These are phyloP conservation scores for Lodderomyces orthopsilosis DNA, from an alignment of 1,139 yeast genomes.

Conservation along the genomic window DNA sequence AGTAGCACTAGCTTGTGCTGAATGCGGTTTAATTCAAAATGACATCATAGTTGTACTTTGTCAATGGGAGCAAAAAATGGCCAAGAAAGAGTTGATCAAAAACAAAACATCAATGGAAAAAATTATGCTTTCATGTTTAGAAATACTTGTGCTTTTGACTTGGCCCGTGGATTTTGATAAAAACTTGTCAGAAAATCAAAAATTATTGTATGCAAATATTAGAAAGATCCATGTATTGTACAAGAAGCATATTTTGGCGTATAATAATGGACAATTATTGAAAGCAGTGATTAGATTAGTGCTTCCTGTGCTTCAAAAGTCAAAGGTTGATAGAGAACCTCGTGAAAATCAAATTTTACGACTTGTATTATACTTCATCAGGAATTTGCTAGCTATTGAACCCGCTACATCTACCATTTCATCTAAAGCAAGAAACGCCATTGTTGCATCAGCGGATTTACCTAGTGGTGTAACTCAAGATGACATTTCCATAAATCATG, in stretches of 20 bases:
- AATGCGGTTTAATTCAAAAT: slow-evolving; percentile 66
- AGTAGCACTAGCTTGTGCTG: slow-evolving; percentile 87
- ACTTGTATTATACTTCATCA: slow-evolving; percentile 67
- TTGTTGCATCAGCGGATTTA: slow-evolving; percentile 35
- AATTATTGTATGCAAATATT: slow-evolving; percentile 55
- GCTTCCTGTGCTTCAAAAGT: slow-evolving; percentile 58
- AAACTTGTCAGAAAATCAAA: slow-evolving; percentile 57
- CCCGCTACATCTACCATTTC: slow-evolving; percentile 58
- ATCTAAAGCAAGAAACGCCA: slow-evolving; percentile 28
- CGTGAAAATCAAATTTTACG: slow-evolving; percentile 73
- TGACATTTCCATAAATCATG: slow-evolving; percentile 65
- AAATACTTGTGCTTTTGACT: slow-evolving; percentile 77
- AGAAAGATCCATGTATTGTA: slow-evolving; percentile 66
- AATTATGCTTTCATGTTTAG: slow-evolving; percentile 69
- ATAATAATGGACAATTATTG: slow-evolving; percentile 59
- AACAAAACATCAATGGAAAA: slow-evolving; percentile 48
- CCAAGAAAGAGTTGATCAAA: slow-evolving; percentile 23
- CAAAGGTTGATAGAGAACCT: slow-evolving; percentile 56
- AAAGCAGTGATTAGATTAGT: slow-evolving; percentile 71
- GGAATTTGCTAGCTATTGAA: slow-evolving; percentile 75
- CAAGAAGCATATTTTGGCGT: slow-evolving; percentile 63
- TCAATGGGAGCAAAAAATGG: slow-evolving; percentile 59
- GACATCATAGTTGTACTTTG: slow-evolving; percentile 76
- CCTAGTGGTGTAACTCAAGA: slow-evolving; percentile 57
- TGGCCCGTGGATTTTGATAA: slow-evolving; percentile 64